Evolutionary conservation across 2,329 filamentous ascomycete genomes (phyloP), one percentile per base, ranked within the genome.

Genomic region (Cladosporium sp.): DNA sequence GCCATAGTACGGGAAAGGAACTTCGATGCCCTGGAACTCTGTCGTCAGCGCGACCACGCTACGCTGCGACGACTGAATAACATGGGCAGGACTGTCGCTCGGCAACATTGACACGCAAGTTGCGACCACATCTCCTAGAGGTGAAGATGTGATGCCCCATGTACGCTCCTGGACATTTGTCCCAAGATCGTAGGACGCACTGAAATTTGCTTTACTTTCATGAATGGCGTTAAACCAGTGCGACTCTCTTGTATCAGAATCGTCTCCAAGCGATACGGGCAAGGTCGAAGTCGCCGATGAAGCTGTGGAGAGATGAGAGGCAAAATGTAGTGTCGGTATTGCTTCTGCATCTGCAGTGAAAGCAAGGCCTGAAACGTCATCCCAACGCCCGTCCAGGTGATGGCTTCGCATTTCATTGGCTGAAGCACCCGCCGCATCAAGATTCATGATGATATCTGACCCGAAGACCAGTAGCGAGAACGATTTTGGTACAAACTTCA

Each of bases 31-130:
- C 13, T 28, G 19, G 10, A 28, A 55, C 7, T 55, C n/a, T 7
- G 32, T 9, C 6, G 52, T 55, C 20, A 55, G 44, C 20, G 52
- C 40, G 9, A 55, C 20, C 13, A 47, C 20, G 20, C 52, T 47
- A 7, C 39, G 32, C 22, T 55, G 52, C 40, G 36, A 40, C 3
- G 76, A 73, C 7, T 74, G 68, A 6, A 79, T 79, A 0, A 75
- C 75, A 64, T 85, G 85, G 59, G 85, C 80, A 13, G 84, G 71
- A 71, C 81, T 79, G 64, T 84, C 78, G 3, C 76, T 80, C 0
- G 83, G 82, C 65, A 86, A 81, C 25, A 81, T 63, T 2, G 78
- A 80, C 47, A 78, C 72, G 56, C 77, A 80, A 3, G 74, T 73
- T 4, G 79, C 81, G 13, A 78, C 67, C 22, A 77, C 75, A 28